Evolutionary conservation across 2,329 filamentous ascomycete species (phyloP).

Genomic region (Aspergillus arachidicola): DNA sequence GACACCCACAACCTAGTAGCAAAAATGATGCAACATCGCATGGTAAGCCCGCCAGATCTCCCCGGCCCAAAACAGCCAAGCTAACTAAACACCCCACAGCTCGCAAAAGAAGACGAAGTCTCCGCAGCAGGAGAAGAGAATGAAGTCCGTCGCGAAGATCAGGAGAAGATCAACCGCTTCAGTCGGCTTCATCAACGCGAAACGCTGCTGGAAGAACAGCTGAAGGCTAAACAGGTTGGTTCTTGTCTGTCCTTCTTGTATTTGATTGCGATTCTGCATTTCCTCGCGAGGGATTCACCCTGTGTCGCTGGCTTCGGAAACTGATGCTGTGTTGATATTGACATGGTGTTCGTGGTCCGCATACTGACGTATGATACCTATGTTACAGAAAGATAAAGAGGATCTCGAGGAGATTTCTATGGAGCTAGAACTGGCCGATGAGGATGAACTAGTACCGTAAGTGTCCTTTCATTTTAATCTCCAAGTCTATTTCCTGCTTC

Average conservation of each 20-base stretch:
- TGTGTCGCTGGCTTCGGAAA: neutral
- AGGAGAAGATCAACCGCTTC: slow-evolving; percentile 98
- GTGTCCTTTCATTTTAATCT: slow-evolving; percentile 34
- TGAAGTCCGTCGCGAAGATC: slow-evolving; percentile 93
- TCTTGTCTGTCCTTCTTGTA: neutral
- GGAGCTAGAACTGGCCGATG: slow-evolving; percentile 91
- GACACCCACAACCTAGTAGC: neutral
- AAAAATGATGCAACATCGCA: slow-evolving; percentile 60
- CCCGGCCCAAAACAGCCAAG: neutral
- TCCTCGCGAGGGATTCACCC: neutral
- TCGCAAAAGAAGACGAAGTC: slow-evolving; percentile 90
- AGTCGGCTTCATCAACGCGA: slow-evolving; percentile 91
- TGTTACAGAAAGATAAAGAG: slow-evolving; percentile 93
- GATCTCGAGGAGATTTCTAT: slow-evolving; percentile 90
- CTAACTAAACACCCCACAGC: slow-evolving; percentile 53
- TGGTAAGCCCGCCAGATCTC: slow-evolving; percentile 50
- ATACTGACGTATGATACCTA: neutral
- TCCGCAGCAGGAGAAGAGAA: slow-evolving; percentile 74
- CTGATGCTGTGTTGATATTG: neutral
- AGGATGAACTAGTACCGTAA: slow-evolving; percentile 90
- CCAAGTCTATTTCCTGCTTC: neutral
- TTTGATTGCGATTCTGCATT: neutral
- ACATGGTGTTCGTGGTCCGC: neutral
- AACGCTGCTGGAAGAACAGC: slow-evolving; percentile 73
- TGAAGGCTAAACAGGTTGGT: slow-evolving; percentile 71